Evolutionary conservation across 257 asterid genomes (phyloP).

Genomic region (Plantago ovata): DNA sequence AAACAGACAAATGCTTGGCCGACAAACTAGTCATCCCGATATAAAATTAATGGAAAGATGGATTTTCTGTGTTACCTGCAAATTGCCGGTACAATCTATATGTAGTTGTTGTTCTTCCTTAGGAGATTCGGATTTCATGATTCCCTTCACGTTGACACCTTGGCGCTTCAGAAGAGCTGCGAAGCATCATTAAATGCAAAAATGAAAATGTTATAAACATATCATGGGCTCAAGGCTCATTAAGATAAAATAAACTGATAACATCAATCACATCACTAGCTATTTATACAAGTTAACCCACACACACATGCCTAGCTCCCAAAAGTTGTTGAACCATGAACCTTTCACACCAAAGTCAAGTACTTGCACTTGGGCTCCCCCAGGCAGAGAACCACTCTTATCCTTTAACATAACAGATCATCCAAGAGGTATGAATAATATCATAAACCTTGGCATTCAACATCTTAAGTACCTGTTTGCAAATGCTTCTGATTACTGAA

Average conservation of each 20-base stretch:
- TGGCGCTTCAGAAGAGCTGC: slow-evolving; percentile 87
- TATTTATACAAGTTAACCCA: no score
- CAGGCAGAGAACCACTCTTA: no score
- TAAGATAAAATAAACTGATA: not conserved
- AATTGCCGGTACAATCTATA: slow-evolving; percentile 94
- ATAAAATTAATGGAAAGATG: not conserved
- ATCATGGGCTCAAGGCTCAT: not conserved
- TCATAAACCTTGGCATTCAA: no score
- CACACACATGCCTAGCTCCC: no score
- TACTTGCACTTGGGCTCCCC: no score
- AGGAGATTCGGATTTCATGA: slow-evolving; percentile 75
- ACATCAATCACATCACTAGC: not conserved
- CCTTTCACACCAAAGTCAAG: no score
- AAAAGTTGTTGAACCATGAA: no score
- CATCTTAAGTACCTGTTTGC: no score
- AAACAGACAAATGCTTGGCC: not conserved
- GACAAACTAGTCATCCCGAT: not conserved
- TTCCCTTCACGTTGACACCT: slow-evolving; percentile 93
- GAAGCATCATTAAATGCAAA: slow-evolving; percentile 27
- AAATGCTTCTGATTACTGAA: no score
- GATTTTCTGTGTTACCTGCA: slow-evolving; percentile 55
- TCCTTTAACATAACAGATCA: no score
- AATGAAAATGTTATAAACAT: slow-evolving; percentile 11
- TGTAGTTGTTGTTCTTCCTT: slow-evolving; percentile 79
- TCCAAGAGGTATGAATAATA: no score